Percentiles rank a stretch among this genome's conserved stretches.
These are phyloP conservation scores for Calonectria pseudoturangicola DNA, from an alignment of 2,329 filamentous ascomycete genomes.

Conservation along the genomic window DNA sequence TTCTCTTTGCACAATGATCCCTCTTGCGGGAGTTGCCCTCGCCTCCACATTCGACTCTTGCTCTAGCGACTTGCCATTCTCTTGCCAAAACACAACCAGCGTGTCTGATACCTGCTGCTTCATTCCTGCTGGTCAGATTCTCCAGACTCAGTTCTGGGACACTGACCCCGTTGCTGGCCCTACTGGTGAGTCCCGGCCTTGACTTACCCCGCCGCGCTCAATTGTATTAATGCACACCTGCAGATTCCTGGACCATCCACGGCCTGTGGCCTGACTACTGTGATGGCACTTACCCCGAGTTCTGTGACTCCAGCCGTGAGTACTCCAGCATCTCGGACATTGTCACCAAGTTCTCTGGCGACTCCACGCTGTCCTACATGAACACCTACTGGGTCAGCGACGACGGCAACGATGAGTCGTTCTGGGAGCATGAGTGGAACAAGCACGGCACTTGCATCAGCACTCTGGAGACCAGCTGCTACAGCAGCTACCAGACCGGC, in stretches of 20 bases:
- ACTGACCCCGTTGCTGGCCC: conserved; percentile 79
- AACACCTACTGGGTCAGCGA: conserved; percentile 83
- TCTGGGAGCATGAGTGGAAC: conserved; percentile 86
- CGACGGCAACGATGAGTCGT: conserved; percentile 75
- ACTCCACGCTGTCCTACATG: conserved; percentile 79
- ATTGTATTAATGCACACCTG: conserved; percentile 37
- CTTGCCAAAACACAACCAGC: conserved; percentile 77
- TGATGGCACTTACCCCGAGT: conserved; percentile 81
- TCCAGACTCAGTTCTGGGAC: conserved; percentile 89
- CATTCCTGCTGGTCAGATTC: conserved; percentile 80
- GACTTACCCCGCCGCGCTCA: rapidly evolving
- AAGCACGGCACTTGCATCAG: conserved; percentile 86
- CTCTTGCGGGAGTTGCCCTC: conserved; percentile 40
- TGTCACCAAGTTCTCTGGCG: conserved; percentile 70
- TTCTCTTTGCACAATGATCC: conserved; percentile 32
- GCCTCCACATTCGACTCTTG: conserved; percentile 44
- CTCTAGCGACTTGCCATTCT: conserved; percentile 47
- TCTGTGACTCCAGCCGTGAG: conserved; percentile 77
- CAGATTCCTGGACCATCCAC: conserved; percentile 84
- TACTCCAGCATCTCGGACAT: conserved; percentile 81
- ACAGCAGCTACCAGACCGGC: conserved; percentile 74
- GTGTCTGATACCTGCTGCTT: conserved; percentile 83
- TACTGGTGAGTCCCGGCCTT: conserved; percentile 35
- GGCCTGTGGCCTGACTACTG: conserved; percentile 82
- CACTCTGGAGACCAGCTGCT: conserved; percentile 81